Conservation (phyloP, 305 asterid genomes). For the Petunia hybrid region DNA sequence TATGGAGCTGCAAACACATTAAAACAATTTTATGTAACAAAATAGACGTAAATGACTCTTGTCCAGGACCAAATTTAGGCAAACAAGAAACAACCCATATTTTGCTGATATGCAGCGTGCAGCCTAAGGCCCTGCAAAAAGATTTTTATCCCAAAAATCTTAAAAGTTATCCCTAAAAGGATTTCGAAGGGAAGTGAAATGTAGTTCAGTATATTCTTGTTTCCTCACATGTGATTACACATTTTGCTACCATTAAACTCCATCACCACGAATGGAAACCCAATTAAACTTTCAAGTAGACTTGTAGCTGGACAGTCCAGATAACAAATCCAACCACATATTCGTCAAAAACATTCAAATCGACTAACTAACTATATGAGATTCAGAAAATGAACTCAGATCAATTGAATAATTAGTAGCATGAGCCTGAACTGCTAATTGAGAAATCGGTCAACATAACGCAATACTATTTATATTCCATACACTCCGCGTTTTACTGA, state of each 20-base stretch:
- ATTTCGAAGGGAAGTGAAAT: not conserved
- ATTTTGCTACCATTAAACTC: not conserved
- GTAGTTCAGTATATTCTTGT: not conserved
- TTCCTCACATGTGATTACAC: not conserved
- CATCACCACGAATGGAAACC: not conserved
- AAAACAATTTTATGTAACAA: not conserved
- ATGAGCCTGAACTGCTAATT: not conserved
- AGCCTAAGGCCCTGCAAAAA: not conserved
- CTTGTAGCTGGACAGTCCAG: conserved; percentile 10
- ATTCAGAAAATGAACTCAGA: conserved; percentile 14
- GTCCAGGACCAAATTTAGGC: not conserved
- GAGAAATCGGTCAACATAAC: not conserved
- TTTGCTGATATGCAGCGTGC: not conserved
- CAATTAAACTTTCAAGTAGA: not conserved
- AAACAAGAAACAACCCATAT: not conserved
- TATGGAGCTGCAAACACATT: not conserved
- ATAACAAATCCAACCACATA: not conserved
- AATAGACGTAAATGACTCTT: too few species aligned
- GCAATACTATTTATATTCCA: not conserved
- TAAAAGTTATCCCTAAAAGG: not conserved
- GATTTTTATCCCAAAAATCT: not conserved
- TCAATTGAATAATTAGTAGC: conserved; percentile 7
- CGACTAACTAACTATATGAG: not conserved
- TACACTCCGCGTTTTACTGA: not conserved
- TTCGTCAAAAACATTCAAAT: not conserved